Evolutionary conservation across 768 basidiomycete genomes (phyloP).

Genomic region (Pleurotus ostreatus): DNA sequence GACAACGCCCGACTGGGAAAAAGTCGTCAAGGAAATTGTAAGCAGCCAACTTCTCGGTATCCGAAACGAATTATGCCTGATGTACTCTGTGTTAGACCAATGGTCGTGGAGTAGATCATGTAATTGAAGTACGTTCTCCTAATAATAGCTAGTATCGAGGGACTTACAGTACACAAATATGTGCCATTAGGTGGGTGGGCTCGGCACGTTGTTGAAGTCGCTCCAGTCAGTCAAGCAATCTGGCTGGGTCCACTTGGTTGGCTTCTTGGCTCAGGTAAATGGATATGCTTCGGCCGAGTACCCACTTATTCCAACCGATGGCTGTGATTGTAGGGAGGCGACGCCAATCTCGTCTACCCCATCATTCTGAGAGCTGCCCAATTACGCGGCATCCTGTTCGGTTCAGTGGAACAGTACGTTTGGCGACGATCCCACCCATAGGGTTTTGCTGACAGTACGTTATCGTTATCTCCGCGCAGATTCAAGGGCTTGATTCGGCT

Average conservation of each 20-base stretch:
- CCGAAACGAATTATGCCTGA: background rate
- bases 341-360: constrained; percentile 23
- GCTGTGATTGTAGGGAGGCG: constrained; percentile 19
- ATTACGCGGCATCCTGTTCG: constrained; percentile 51
- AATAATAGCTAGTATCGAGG: constrained; percentile 13
- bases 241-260: constrained; percentile 47
- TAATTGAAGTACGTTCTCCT: constrained; percentile 26
- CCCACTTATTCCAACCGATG: background rate
- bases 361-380: constrained; percentile 35
- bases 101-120: constrained; percentile 33
- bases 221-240: constrained; percentile 33
- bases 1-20: constrained; percentile 53
- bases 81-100: constrained; percentile 26
- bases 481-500: constrained; percentile 52
- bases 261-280: constrained; percentile 40
- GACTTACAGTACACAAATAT: constrained; percentile 19
- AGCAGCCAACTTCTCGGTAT: constrained; percentile 9
- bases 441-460: background rate
- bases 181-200: constrained; percentile 45
- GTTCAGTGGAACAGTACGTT: constrained; percentile 51
- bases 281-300: background rate
- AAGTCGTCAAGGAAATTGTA: constrained; percentile 42
- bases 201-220: constrained; percentile 44
- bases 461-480: constrained; percentile 18
- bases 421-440: background rate